Percentiles rank a stretch among this genome's conserved stretches.
Evolutionary conservation across 2,329 filamentous ascomycete species (phyloP).

Genomic region (Mycogone perniciosa): DNA sequence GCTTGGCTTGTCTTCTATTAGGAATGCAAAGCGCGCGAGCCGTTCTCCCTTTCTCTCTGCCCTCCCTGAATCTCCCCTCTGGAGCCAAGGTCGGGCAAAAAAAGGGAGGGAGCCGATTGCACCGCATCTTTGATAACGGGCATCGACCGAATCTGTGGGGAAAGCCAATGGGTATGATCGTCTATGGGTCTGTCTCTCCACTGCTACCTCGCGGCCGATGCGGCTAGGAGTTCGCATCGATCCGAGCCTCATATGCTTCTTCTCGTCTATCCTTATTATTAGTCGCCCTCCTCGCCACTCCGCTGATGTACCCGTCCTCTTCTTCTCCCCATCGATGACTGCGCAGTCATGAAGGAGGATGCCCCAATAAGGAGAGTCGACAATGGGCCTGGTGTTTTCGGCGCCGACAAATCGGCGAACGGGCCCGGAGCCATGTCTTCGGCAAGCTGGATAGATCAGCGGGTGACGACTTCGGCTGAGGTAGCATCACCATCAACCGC

Average conservation of each 20-base stretch:
- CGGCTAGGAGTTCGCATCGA: neutral
- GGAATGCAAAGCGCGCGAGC: neutral
- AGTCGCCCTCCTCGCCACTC: neutral
- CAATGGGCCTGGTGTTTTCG: neutral
- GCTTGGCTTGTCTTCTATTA: neutral
- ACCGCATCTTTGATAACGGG: conserved; percentile 6
- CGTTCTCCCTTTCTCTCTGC: neutral
- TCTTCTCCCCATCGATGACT: neutral
- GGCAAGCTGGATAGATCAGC: neutral
- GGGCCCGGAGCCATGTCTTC: neutral
- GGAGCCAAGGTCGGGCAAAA: neutral
- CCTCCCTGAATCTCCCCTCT: neutral
- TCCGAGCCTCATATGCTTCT: conserved; percentile 2
- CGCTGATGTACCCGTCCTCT: neutral
- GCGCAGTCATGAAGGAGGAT: conserved; percentile 10
- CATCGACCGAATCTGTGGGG: conserved; percentile 14
- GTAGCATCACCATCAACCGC: neutral
- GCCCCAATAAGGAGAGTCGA: neutral
- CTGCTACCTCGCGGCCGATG: conserved; percentile 1
- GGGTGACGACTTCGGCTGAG: too few relatives aligned
- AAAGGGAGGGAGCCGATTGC: neutral
- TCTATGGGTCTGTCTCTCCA: conserved; percentile 7
- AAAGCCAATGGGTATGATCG: conserved; percentile 8
- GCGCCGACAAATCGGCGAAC: neutral
- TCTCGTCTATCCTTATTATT: neutral